A percentile compares a stretch with the other conserved stretches of the same genome.
Evolutionary conservation across 2,329 filamentous ascomycete species (phyloP).

Genomic region (Fusarium metavorans): DNA sequence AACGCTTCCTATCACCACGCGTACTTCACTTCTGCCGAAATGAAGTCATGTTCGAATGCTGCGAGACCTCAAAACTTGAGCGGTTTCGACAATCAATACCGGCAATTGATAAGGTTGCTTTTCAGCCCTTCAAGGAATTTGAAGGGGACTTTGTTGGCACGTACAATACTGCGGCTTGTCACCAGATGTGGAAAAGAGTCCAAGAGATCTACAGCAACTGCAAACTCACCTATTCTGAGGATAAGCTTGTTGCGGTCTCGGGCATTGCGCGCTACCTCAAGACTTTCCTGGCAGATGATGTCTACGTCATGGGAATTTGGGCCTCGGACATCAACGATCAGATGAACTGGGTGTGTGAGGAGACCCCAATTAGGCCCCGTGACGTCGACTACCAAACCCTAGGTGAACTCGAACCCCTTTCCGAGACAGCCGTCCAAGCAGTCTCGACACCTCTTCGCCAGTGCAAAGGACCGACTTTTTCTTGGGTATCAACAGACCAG

Average conservation of each 20-base stretch:
- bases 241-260: neutral
- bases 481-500: neutral
- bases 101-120: neutral
- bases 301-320: neutral
- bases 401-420: neutral
- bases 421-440: neutral
- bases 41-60: neutral
- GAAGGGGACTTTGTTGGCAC: fast-evolving
- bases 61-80: neutral
- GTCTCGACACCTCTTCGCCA: neutral
- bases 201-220: neutral
- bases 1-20: neutral
- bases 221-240: fast-evolving
- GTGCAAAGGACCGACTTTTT: neutral
- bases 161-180: neutral
- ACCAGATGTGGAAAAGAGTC: neutral
- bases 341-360: neutral
- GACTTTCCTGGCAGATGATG: neutral
- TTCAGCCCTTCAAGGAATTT: neutral
- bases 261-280: neutral
- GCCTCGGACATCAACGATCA: neutral
- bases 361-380: neutral
- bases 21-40: neutral
- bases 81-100: neutral
- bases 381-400: fast-evolving